phyloP scores from a whole-genome alignment of 352 stramenopile species.

The Phytopythium kandeliae region DNA sequence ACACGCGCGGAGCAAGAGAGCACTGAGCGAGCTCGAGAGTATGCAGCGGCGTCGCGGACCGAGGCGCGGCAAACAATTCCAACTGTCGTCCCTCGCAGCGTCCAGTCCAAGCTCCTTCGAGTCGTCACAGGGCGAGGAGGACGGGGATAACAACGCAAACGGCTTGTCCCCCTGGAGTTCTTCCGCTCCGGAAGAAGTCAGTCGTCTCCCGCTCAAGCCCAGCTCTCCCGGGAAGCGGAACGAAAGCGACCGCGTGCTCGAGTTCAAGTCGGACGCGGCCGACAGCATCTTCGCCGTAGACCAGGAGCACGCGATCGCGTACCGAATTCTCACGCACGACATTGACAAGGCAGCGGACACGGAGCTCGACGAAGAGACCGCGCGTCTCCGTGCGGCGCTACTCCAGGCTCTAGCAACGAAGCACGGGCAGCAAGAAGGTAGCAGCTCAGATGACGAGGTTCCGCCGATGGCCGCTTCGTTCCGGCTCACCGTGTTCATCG shows the following conservation, averaged over 20 bases:
- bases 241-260: neutral
- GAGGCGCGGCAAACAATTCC: neutral
- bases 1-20: slow-evolving; percentile 58
- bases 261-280: neutral
- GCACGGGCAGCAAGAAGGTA: neutral
- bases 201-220: neutral
- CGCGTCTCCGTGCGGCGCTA: slow-evolving; percentile 1
- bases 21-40: slow-evolving; percentile 48
- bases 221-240: neutral
- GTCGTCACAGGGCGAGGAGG: neutral
- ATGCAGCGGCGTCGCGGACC: slow-evolving; percentile 17
- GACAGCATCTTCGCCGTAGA: slow-evolving; percentile 34
- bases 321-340: slow-evolving; percentile 42
- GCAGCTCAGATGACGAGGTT: neutral
- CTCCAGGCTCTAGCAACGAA: neutral
- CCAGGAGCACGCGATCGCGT: slow-evolving; percentile 32
- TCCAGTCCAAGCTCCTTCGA: slow-evolving; percentile 3
- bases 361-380: neutral
- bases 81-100: neutral
- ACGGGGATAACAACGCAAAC: slow-evolving; percentile 1
- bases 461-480: slow-evolving; percentile 18
- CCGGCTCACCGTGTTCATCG: slow-evolving; percentile 60
- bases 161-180: neutral
- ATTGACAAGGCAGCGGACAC: slow-evolving; percentile 1
- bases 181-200: neutral